Base-by-base conservation (phyloP, 805 yeast genomes). In the Saccharomycopsis sp. region DNA sequence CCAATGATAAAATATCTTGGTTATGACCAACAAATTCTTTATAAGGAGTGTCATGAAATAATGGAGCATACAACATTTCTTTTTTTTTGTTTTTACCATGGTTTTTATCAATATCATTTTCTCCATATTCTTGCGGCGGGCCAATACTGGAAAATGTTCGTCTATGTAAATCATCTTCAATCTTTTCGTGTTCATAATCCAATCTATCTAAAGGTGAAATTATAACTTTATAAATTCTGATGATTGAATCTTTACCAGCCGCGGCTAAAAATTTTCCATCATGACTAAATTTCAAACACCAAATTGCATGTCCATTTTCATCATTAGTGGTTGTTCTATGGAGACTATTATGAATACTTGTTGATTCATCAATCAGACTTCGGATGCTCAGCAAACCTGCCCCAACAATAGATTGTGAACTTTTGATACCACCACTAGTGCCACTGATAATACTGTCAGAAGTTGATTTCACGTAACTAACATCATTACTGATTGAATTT, bases 181-280 rank as follows among this genome's bases (percentile, higher is more conserved):
- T 28, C 15, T 21, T 20, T 32, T 33, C n/a, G 27, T 23, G 37
- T 50, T 59, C 52, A 55, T 53, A 55, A 45, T 68, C 78, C 46
- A 74, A 57, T 49, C 94, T 61, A 49, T 83, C 88, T 44, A 76
- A 60, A 0, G 86, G 79, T 0, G 87, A 74, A 3, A 83, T 64
- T 0, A 86, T 72, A 4, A 84, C 94, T 56, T 83, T 77, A 92
- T 94, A 87, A 3, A 87, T 62, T 39, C 76, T 64, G 12, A 88
- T 66, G 1, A 66, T 57, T 3, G 79, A 69, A 53, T 83, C 87
- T 50, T 82, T 74, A 15, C 95, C 94, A 0, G 89, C 95, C 2
- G 82, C 72, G 0, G 95, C 95, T 51, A 88, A 58, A 55, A 69
- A 85, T 57, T 74, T 77, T 9, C 96, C 96, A 59, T 88, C 94